Conservation (phyloP, 2,329 filamentous ascomycete species). For the Coniochaeta sp. region DNA sequence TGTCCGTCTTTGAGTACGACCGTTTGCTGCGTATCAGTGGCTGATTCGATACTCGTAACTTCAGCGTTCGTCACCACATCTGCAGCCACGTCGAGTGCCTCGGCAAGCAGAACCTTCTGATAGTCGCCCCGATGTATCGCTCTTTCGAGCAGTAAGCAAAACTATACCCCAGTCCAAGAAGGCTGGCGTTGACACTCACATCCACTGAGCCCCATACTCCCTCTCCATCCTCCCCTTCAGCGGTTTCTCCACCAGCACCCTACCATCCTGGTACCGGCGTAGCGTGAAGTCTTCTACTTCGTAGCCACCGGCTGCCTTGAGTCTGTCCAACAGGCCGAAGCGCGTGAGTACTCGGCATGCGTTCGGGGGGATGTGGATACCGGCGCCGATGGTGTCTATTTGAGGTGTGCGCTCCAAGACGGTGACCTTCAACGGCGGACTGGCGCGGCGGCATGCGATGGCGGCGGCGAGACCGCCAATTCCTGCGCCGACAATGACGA, state of each 20-base stretch:
- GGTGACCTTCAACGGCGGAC: not conserved
- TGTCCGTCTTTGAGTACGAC: too few species aligned
- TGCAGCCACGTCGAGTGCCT: too few species aligned
- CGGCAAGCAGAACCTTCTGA: too few species aligned
- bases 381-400: not conserved
- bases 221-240: not conserved
- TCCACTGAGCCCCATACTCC: not conserved
- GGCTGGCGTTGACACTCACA: too few species aligned
- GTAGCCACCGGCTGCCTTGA: not conserved
- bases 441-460: not conserved
- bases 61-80: too few species aligned
- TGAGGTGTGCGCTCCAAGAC: not conserved
- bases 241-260: too few species aligned
- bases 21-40: too few species aligned
- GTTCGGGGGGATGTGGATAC: not conserved
- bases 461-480: not conserved
- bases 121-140: too few species aligned
- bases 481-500: not conserved
- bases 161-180: too few species aligned
- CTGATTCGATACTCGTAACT: too few species aligned
- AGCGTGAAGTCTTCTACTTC: not conserved
- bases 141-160: too few species aligned
- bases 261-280: too few species aligned
- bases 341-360: not conserved
- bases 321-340: not conserved